Conservation (phyloP, 169 alveolate genomes). For the Fabrea salina region DNA sequence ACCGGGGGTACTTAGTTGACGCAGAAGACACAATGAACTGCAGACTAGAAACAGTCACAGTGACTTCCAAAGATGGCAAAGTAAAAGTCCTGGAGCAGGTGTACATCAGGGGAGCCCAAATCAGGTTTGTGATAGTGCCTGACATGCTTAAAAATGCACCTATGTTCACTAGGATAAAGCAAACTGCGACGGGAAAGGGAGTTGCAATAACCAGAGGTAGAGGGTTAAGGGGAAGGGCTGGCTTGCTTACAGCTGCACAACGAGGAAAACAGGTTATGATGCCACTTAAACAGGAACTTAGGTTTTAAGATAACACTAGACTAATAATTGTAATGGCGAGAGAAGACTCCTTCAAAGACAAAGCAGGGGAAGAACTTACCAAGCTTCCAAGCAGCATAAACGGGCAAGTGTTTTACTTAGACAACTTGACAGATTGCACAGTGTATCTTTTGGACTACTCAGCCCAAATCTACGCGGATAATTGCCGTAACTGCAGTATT, state of each 20-base stretch:
- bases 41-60: conserved; percentile 95
- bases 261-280: not conserved
- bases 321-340: no score
- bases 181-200: conserved; percentile 33
- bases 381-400: conserved; percentile 43
- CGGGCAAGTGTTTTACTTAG: conserved; percentile 45
- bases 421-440: conserved; percentile 42
- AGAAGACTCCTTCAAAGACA: conserved; percentile 16
- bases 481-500: conserved; percentile 45
- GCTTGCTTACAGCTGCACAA: not conserved
- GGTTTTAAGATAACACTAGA: no score
- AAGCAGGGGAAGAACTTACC: not conserved
- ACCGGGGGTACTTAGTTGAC: conserved; percentile 94
- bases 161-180: conserved; percentile 90
- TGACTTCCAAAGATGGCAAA: conserved; percentile 96
- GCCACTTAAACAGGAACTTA: conserved; percentile 22
- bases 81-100: conserved; percentile 88
- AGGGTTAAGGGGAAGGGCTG: conserved; percentile 6
- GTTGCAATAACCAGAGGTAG: conserved; percentile 19
- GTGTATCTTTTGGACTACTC: conserved; percentile 49
- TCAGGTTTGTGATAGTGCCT: conserved; percentile 95
- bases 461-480: conserved; percentile 42
- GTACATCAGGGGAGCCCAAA: conserved; percentile 92
- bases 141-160: conserved; percentile 99
- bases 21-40: conserved; percentile 98